Base-by-base conservation (phyloP, 164 flowering plant genomes). In the Stephania japonica region DNA sequence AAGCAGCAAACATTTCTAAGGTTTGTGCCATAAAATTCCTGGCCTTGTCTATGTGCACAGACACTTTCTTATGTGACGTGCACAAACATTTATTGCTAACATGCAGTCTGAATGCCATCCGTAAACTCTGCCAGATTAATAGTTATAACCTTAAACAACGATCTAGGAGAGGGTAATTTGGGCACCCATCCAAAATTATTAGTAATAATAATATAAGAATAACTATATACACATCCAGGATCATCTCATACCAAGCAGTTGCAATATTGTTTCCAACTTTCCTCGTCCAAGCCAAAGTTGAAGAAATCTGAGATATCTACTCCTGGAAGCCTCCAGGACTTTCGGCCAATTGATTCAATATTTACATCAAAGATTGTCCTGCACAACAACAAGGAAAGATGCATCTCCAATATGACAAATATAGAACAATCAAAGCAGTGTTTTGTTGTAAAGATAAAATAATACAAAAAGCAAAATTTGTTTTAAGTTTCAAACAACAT, bases 261-360 rank as follows among this genome's bases (percentile, higher is more conserved):
- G 78, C 89, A 88, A 79, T 88, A 90, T 3, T 64, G 41, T 73
- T 86, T 88, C 94, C 94, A 88, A 70, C 86, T 85, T 70, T 84
- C 86, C 85, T 90, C 91, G n/a, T 85, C 78, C 49, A 90, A 83
- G 24, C 88, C 90, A 76, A 84, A 88, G 69, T 90, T 90, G 69
- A 89, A 90, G 75, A 78, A 90, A 75, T 87, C 88, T 25, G 90
- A 82, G 26, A 83, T 76, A 80, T 87, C 87, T 12, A 78, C 88
- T 65, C 88, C 90, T 72, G 85, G 84, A 78, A 78, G 44, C 79
- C 86, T 86, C 91, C 94, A 87, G 24, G 87, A 86, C 78, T 88
- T 89, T 76, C 75, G 74, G 47, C 85, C 84, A 67, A 88, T 81
- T 41, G 76, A 21, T 69, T 87, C 85, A 76, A 86, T 77, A 73